phyloP scores from a whole-genome alignment of 257 asterid genomes.

The Primulina tabacum region DNA sequence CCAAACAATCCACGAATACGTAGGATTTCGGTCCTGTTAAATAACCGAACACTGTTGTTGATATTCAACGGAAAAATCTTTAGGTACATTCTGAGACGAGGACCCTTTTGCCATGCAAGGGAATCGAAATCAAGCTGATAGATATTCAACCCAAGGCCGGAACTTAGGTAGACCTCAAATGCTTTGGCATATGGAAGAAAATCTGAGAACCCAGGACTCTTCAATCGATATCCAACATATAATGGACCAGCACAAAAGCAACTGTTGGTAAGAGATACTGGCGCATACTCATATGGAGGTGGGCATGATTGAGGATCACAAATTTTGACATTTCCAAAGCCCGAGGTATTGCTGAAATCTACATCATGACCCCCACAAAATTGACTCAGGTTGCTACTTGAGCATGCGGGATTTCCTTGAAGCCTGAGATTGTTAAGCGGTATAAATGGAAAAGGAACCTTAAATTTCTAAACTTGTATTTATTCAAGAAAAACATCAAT shows the following conservation, averaged over 20 bases:
- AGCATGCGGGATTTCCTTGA: constrained; percentile 76
- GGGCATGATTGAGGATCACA: constrained; percentile 61
- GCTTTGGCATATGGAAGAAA: constrained; percentile 49
- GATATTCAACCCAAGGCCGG: constrained; percentile 51
- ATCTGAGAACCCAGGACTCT: constrained; percentile 87
- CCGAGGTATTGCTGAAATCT: constrained; percentile 31
- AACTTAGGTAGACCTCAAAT: constrained; percentile 53
- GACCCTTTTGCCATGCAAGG: constrained; percentile 66
- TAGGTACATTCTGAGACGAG: constrained; percentile 74
- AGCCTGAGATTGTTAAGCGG: constrained; percentile 48
- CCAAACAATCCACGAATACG: constrained; percentile 65
- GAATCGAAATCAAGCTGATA: constrained; percentile 64
- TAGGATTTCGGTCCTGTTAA: constrained; percentile 63
- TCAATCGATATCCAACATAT: constrained; percentile 75
- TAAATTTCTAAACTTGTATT: background rate
- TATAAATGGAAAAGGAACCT: background rate
- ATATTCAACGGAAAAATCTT: constrained; percentile 60
- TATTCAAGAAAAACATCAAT: constrained; percentile 9
- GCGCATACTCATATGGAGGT: constrained; percentile 51
- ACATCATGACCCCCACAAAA: constrained; percentile 57
- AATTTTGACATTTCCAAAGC: constrained; percentile 25
- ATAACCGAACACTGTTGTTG: constrained; percentile 28
- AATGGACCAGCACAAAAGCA: constrained; percentile 88
- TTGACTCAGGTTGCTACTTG: constrained; percentile 25
- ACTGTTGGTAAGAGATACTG: constrained; percentile 38